Base-by-base conservation (phyloP, 2,329 filamentous ascomycete genomes). In the Aspergillus fumigatiaffinis region DNA sequence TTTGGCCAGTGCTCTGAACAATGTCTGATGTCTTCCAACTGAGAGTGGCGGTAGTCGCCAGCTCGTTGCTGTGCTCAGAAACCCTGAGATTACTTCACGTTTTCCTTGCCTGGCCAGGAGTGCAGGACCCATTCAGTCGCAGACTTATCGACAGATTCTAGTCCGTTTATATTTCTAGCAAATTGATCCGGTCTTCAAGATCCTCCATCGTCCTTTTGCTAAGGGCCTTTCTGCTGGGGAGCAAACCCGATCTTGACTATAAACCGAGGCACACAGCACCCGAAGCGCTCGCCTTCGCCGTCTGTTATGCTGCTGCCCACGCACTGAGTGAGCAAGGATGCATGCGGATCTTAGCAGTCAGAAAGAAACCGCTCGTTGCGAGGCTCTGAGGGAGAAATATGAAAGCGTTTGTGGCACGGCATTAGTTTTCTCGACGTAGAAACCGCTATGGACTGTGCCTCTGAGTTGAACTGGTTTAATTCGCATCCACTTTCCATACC, bases 381-480 rank as follows among this genome's bases (percentile, higher is more conserved):
- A 60, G 60, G 7, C 68, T 0, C 52, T 23, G 71, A 73, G 23
- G 60, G 62, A 21, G 63, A 73, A 42, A 66, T 73, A 56, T 70
- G 70, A 20, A 59, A 63, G 17, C 69, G 69, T n/a, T 53, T 68
- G n/a, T 72, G 70, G 69, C 61, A 63, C 32, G 59, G 53, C 2
- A 73, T 72, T 23, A 67, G 67, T 1, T 50, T 70, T 35, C 65
- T 73, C 7, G 70, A 72, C 50, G 28, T 72, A 2, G 59, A 69
- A 53, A 66, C 68, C 5, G 66, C 68, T 1, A 60, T 68, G 7
- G 69, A 72, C 50, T 59, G 69, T 14, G 70, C 68, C 28, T 69
- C 69, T 10, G 71, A 71, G 41, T 69, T 68, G n/a, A 72, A 26
- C 28, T 73, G 69, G 68, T 51, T 72, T 12, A 53, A 68, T 35